Evolutionary conservation across 768 basidiomycete species (phyloP).

Genomic region (Hypholoma sublateritium): DNA sequence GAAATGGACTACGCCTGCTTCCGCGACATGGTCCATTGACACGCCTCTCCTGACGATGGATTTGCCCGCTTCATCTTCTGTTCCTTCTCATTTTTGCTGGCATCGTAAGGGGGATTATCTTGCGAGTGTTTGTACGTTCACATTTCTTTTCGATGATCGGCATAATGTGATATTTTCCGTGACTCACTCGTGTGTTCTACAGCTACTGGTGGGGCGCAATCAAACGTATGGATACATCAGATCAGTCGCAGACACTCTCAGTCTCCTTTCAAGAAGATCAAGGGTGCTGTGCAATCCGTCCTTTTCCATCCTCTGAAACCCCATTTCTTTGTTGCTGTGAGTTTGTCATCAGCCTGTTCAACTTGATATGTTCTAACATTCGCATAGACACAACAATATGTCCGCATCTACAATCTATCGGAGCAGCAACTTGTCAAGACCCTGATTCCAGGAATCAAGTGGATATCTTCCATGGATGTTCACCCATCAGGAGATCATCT

Average conservation of each 20-base stretch:
- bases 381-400: slow-evolving; percentile 89
- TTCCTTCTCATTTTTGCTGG: slow-evolving; percentile 84
- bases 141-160: slow-evolving; percentile 3
- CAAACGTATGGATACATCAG: slow-evolving; percentile 95
- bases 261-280: slow-evolving; percentile 95
- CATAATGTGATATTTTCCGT: slow-evolving; percentile 8
- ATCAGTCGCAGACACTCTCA: slow-evolving; percentile 92
- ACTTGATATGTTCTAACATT: slow-evolving; percentile 10
- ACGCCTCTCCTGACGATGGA: slow-evolving; percentile 58
- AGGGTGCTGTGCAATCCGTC: slow-evolving; percentile 87
- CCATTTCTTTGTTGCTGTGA: slow-evolving; percentile 95
- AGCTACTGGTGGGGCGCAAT: slow-evolving; percentile 72
- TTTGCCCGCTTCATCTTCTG: slow-evolving; percentile 65
- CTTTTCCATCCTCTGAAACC: slow-evolving; percentile 94
- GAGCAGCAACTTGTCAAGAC: slow-evolving; percentile 94
- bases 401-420: slow-evolving; percentile 91
- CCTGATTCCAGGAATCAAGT: slow-evolving; percentile 90
- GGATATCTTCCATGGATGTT: slow-evolving; percentile 97
- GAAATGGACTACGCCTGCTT: slow-evolving; percentile 63
- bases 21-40: slow-evolving; percentile 48
- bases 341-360: slow-evolving; percentile 26
- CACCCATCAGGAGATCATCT: slow-evolving; percentile 96
- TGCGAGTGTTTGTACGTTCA: slow-evolving; percentile 85
- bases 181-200: neutral
- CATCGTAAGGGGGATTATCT: slow-evolving; percentile 95